A percentile compares a stretch with the other conserved stretches of the same genome.
Conservation (phyloP, 306 rosid species). For the Trifolium subterraneum region DNA sequence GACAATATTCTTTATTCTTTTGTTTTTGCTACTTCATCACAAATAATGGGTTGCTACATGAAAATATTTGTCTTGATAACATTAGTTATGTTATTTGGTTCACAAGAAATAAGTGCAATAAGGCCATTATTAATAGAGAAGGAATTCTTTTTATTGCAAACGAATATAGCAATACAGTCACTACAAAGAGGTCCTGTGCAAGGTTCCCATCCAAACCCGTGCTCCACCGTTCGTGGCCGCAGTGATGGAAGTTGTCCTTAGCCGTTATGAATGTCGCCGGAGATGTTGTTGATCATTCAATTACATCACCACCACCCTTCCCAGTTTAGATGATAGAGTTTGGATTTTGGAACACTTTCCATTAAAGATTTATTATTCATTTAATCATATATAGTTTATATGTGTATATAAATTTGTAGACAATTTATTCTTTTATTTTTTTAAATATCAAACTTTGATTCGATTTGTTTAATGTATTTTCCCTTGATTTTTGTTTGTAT, state of each 20-base stretch:
- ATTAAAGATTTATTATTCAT: background rate
- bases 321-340: background rate
- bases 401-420: slow-evolving; percentile 8
- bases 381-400: background rate
- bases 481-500: no score
- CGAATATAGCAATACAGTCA: slow-evolving; percentile 23
- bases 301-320: background rate
- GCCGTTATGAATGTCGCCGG: background rate
- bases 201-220: slow-evolving; percentile 36
- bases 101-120: slow-evolving; percentile 27
- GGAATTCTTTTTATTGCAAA: background rate
- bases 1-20: background rate
- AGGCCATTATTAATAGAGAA: slow-evolving; percentile 44
- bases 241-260: slow-evolving; percentile 38
- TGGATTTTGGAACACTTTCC: background rate
- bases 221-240: slow-evolving; percentile 47
- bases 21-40: background rate
- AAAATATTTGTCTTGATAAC: slow-evolving; percentile 36
- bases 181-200: slow-evolving; percentile 44
- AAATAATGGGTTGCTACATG: slow-evolving; percentile 32
- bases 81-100: slow-evolving; percentile 24
- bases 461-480: no score
- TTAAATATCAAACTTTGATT: no score
- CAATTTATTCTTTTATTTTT: no score
- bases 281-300: background rate